These are phyloP conservation scores for Termitomyces sp. DNA, from an alignment of 768 basidiomycete species.

Conservation along the genomic window DNA sequence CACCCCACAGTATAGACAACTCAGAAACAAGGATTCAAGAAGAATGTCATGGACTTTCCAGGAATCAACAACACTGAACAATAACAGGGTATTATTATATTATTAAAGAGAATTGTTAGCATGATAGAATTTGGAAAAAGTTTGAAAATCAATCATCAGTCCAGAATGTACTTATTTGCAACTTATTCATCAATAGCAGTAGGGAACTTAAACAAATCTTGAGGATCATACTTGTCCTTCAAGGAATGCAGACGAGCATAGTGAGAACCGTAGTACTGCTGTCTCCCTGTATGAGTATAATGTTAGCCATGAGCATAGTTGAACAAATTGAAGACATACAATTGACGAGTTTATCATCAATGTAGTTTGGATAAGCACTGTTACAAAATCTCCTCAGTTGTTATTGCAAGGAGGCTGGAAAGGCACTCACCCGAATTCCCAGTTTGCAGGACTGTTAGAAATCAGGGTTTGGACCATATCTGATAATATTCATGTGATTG, in stretches of 20 bases:
- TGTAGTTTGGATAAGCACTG: constrained; percentile 35
- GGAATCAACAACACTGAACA: too few species aligned
- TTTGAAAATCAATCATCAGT: too few species aligned
- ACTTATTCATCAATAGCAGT: constrained; percentile 25
- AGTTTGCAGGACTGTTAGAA: constrained; percentile 23
- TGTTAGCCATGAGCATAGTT: background rate
- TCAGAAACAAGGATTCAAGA: too few species aligned
- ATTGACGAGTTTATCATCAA: constrained; percentile 31
- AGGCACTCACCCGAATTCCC: constrained; percentile 26
- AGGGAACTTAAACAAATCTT: constrained; percentile 36
- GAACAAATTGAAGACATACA: constrained; percentile 21
- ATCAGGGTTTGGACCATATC: constrained; percentile 12
- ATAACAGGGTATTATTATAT: too few species aligned
- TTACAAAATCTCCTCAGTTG: background rate
- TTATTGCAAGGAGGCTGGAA: background rate
- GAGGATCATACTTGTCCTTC: constrained; percentile 33
- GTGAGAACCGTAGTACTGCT: constrained; percentile 29
- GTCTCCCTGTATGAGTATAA: constrained; percentile 24
- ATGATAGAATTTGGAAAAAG: too few species aligned
- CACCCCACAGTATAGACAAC: too few species aligned
- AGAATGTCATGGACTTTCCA: too few species aligned
- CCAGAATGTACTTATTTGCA: constrained; percentile 7
- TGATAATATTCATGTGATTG: background rate
- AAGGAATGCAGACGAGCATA: constrained; percentile 27
- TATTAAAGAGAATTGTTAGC: too few species aligned